phyloP scores from a whole-genome alignment of 2,329 filamentous ascomycete genomes.

The Penicillium vulpinum region DNA sequence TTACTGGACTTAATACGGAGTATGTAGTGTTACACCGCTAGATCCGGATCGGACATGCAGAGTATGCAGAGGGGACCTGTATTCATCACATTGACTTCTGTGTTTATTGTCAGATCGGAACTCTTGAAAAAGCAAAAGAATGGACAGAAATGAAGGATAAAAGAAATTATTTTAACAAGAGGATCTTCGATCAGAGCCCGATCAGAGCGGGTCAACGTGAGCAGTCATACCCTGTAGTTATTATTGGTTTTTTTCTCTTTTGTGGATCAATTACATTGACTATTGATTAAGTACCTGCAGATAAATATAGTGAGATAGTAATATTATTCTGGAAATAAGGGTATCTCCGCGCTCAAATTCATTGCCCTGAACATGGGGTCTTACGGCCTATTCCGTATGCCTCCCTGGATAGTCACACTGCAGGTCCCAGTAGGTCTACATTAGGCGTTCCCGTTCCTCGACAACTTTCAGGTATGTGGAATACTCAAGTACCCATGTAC shows the following conservation, averaged over 20 bases:
- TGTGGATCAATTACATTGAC: background rate
- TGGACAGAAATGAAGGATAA: background rate
- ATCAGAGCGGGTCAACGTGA: conserved; percentile 17
- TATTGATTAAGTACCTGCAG: conserved; percentile 27
- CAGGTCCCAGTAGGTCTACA: background rate
- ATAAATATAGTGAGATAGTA: background rate
- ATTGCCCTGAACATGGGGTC: no score
- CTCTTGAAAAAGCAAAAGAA: background rate
- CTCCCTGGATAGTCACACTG: conserved; percentile 3
- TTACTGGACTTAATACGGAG: conserved; percentile 4
- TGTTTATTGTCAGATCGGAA: conserved; percentile 11
- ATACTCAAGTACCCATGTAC: background rate
- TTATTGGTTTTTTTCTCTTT: conserved; percentile 9
- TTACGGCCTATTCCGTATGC: no score
- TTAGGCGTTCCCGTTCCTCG: background rate
- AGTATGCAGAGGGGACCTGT: conserved; percentile 11
- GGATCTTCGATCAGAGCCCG: conserved; percentile 18
- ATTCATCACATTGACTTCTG: conserved; percentile 25
- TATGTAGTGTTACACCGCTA: conserved; percentile 27
- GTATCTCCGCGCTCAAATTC: background rate
- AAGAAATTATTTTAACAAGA: background rate
- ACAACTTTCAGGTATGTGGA: background rate
- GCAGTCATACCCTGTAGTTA: conserved; percentile 16
- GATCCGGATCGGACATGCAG: conserved; percentile 19
- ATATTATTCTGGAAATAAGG: background rate